Base-by-base conservation (phyloP, 495 filamentous ascomycete genomes). In the Hypoxylon crocopeplum region DNA sequence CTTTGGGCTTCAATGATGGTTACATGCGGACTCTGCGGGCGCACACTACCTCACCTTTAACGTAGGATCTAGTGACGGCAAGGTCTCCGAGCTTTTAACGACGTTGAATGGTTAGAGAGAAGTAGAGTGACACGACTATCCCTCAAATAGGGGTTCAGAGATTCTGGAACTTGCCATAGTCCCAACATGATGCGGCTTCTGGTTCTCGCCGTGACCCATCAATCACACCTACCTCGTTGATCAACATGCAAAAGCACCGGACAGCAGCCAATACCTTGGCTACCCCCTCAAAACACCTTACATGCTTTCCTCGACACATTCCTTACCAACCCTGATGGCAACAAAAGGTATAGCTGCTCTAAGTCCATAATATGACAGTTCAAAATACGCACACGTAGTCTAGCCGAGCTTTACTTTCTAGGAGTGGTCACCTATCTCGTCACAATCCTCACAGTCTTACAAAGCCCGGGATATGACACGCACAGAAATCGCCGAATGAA, bases 191-290 rank as follows among this genome's bases (percentile, higher is more conserved):
- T 22, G 5, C 27, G 16, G n/a, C 32, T 45, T 32, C 20, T 42
- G 49, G 33, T 22, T 47, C 39, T 52, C 46, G 15, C 11, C 11
- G 42, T 33, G 29, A 21, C 13, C 32, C 30, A 40, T 47, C 40
- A 44, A 47, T 41, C 49, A 59, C 38, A 48, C 55, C 34, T 48
- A 29, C 25, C 12, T 51, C 45, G 33, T n/a, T 37, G 16, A 58
- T 48, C 54, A 48, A 54, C n/a, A n/a, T n/a, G 29, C 11, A 20
- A 5, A 38, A 24, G 51, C 33, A 53, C 27, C 36, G 16, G 15
- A 36, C 7, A 20, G 37, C 19, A 17, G 13, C 54, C 37, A 46
- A 39, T 50, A 30, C 34, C 16, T 19, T 32, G 16, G 3, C 20
- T 29, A 25, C 44, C 16, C 40, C 25, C 34, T 52, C 36, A 12